Conservation (phyloP, 139 green algal species). For the Picochlorum costavermella region DNA sequence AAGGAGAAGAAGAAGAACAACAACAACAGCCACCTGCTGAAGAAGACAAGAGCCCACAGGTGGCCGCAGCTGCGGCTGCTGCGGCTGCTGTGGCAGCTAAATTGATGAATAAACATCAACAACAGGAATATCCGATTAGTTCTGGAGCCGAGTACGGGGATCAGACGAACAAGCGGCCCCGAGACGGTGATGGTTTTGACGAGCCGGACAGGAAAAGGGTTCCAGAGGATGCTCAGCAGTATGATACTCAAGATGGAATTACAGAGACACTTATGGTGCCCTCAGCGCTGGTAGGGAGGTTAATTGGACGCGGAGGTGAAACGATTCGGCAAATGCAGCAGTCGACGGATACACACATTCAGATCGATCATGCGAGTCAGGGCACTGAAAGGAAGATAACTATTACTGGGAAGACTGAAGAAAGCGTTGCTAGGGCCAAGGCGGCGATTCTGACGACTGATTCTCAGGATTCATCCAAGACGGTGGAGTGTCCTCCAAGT, state of each 20-base stretch:
- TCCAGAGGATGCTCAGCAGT: neutral
- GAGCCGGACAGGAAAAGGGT: constrained; percentile 31
- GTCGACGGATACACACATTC: constrained; percentile 54
- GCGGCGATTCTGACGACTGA: constrained; percentile 6
- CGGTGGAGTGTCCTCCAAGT: constrained; percentile 60
- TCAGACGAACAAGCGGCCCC: constrained; percentile 28
- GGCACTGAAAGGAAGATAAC: constrained; percentile 66
- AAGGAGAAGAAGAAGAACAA: constrained; percentile 1
- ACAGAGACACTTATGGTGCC: constrained; percentile 19
- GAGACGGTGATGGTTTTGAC: constrained; percentile 18
- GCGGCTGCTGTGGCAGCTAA: constrained; percentile 17
- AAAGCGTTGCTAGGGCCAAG: constrained; percentile 43
- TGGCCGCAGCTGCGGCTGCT: constrained; percentile 10
- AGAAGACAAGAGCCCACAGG: constrained; percentile 1
- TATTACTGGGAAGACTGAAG: constrained; percentile 41
- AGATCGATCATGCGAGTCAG: constrained; percentile 57
- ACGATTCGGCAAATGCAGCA: constrained; percentile 79
- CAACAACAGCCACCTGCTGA: neutral
- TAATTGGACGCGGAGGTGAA: constrained; percentile 78
- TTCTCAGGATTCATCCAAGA: neutral
- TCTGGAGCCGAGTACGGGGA: constrained; percentile 11
- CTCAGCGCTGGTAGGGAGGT: constrained; percentile 54
- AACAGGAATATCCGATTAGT: constrained; percentile 9
- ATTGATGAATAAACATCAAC: constrained; percentile 15
- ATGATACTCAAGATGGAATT: neutral